A percentile compares a stretch with the other conserved stretches of the same genome.
These are phyloP conservation scores for Nothopassalora personata DNA, from an alignment of 2,329 filamentous ascomycete genomes.

Conservation along the genomic window DNA sequence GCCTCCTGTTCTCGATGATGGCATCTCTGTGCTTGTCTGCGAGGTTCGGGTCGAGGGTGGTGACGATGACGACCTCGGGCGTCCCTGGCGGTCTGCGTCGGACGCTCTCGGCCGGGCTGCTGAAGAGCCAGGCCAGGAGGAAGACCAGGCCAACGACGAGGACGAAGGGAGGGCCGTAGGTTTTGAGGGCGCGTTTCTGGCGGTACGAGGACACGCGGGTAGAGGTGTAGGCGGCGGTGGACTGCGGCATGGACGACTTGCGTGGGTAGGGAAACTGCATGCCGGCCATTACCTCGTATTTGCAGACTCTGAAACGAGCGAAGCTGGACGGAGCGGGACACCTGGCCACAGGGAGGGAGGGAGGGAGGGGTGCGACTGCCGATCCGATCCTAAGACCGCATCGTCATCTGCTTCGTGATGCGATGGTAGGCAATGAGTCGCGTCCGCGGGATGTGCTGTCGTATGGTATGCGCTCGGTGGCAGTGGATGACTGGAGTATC, in stretches of 20 bases:
- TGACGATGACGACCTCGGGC: conserved; percentile 69
- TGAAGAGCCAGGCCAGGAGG: conserved; percentile 31
- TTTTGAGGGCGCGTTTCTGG: conserved; percentile 22
- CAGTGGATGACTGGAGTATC: not conserved
- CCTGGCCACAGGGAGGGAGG: not conserved
- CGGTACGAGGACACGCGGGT: conserved; percentile 48
- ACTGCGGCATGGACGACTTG: conserved; percentile 65
- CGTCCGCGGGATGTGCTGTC: not conserved
- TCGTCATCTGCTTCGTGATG: not conserved
- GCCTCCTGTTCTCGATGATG: conserved; percentile 74
- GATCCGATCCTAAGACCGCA: not conserved
- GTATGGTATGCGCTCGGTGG: not conserved
- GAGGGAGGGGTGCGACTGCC: not conserved
- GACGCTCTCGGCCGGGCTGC: conserved; percentile 6
- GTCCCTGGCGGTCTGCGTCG: conserved; percentile 37
- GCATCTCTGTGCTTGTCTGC: conserved; percentile 63
- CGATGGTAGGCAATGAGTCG: not conserved
- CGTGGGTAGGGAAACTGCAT: conserved; percentile 87
- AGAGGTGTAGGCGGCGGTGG: conserved; percentile 56
- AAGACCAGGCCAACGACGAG: conserved; percentile 21
- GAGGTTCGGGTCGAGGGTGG: conserved; percentile 67
- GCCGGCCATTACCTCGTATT: conserved; percentile 36
- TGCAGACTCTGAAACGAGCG: not conserved
- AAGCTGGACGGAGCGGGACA: not conserved
- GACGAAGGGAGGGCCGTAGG: conserved; percentile 45